Percentiles rank a stretch among this genome's conserved stretches.
These are phyloP conservation scores for Combretum micranthum DNA, from an alignment of 345 rosid species.

Conservation along the genomic window DNA sequence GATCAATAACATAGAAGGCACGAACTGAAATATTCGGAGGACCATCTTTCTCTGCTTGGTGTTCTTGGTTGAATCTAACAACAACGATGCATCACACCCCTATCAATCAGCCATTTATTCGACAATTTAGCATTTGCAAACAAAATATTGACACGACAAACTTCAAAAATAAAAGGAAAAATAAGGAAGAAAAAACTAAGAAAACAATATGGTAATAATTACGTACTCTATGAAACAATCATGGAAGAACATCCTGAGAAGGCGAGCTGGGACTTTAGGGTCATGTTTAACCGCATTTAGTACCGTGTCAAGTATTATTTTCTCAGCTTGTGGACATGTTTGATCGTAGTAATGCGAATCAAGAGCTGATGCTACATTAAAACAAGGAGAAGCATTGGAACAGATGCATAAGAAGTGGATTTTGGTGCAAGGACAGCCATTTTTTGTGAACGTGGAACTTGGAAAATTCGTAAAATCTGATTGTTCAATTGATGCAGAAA, in stretches of 20 bases:
- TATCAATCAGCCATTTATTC: constrained; percentile 9
- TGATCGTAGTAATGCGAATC: constrained; percentile 49
- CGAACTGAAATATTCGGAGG: constrained; percentile 70
- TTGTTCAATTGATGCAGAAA: not conserved
- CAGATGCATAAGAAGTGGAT: constrained; percentile 1
- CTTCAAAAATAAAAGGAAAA: not conserved
- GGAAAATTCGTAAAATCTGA: not conserved
- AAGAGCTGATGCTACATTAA: constrained; percentile 27
- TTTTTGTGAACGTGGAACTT: not conserved
- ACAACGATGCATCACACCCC: constrained; percentile 85
- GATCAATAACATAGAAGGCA: constrained; percentile 72
- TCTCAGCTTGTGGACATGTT: constrained; percentile 65
- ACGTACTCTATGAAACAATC: constrained; percentile 81
- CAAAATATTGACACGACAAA: not conserved
- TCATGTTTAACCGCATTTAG: constrained; percentile 57
- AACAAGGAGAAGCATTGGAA: constrained; percentile 14
- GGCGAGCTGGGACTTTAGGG: constrained; percentile 74
- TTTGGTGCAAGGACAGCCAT: constrained; percentile 20
- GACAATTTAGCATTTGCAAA: not conserved
- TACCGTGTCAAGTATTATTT: constrained; percentile 46
- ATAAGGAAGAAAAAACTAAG: not conserved
- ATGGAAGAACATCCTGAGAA: constrained; percentile 86
- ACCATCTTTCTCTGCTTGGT: constrained; percentile 86
- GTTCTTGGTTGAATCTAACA: constrained; percentile 50
- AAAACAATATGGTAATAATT: not conserved